Base-by-base conservation (phyloP, 805 yeast species). In the Lipomyces mesembrius region DNA sequence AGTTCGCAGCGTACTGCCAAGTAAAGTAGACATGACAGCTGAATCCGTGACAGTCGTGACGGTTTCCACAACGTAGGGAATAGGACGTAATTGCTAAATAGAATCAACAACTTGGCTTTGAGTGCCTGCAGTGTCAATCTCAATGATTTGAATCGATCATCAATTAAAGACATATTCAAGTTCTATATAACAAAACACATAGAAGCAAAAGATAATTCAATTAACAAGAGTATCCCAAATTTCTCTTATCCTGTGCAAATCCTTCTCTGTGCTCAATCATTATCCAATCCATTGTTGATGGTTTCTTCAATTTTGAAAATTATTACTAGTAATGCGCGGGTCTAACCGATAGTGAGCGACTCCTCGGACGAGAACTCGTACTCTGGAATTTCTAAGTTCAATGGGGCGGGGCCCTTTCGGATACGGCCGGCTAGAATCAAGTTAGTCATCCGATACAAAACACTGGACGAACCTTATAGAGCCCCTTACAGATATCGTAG, bases 391-490 rank as follows among this genome's bases (percentile, higher is more conserved):
- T 95, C 99, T 84, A 95, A 87, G 86, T 95, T 95, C 82, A 92
- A 87, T 78, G 99, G 99, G 79, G 99, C 99, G 76, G 99, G 99
- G 76, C 99, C 99, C 85, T 88, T 94, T 88, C 99, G 92, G 80
- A 95, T 94, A 89, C 99, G 94, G 82, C 99, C 99, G 72, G 98
- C 69, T 66, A 34, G 1, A 7, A 43, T 27, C 3, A 32, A 14
- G 34, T 34, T 46, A 43, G 56, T n/a, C 8, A 54, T 27, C 32
- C 25, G 22, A 46, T 14, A 2, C 9, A 4, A 27, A 17, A n/a
- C 55, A 43, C 7, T 14, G 11, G 27, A 25, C 37, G 7, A n/a
- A 22, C 2, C 9, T 32, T 5, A n/a, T 22, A 3, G 20, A 32
- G 2, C 8, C 27, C 57, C 69, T 11, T 66, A 66, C 69, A 93